Base-by-base conservation (phyloP, 306 rosid genomes). In the Psophocarpus tetragonolobus region DNA sequence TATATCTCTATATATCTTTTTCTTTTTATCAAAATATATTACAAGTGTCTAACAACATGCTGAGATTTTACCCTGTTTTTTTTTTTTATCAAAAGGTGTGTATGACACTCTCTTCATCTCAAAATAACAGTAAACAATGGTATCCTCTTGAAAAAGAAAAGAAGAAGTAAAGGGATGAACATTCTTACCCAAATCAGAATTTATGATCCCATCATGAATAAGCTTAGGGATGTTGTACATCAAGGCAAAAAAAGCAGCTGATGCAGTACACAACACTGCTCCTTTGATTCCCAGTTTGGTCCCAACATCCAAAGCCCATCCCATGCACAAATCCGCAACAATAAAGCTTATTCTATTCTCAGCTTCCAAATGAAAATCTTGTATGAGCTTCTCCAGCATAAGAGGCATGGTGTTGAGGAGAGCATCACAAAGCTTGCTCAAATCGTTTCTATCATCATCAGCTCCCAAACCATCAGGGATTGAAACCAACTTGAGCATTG, bases 351-450 rank as follows among this genome's bases (percentile, higher is more conserved):
- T 72, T 72, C 6, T 63, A 15, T 36, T 1, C 4, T 50, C 48
- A 47, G 29, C 71, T 1, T 35, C 35, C 72, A 45, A 45, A 33
- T 38, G 29, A 53, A 73, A 17, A 9, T 71, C 78, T 30, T 29
- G 38, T 74, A 85, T 75, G 18, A 85, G 79, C 79, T 83, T 81
- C 84, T 85, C 89, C 65, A 88, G 68, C 67, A 26, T 54, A 29
- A 23, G 4, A 8, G 80, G 87, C 84, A 88, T 74, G 48, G 61
- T 80, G 4, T 7, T 44, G 2, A 58, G 12, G 0, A 80, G 27
- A 1, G 86, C 26, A 41, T 3, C 71, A 17, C 15, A 13, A 18
- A 75, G 2, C 33, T 44, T 32, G 5, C 7, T 33, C 8, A 58
- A 57, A n/a, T 82, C 70, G 1, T 47, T 73, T 71, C 81, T 80